Evolutionary conservation across 495 filamentous ascomycete species (phyloP).

Genomic region (Melanomma pulvis-pyrius): DNA sequence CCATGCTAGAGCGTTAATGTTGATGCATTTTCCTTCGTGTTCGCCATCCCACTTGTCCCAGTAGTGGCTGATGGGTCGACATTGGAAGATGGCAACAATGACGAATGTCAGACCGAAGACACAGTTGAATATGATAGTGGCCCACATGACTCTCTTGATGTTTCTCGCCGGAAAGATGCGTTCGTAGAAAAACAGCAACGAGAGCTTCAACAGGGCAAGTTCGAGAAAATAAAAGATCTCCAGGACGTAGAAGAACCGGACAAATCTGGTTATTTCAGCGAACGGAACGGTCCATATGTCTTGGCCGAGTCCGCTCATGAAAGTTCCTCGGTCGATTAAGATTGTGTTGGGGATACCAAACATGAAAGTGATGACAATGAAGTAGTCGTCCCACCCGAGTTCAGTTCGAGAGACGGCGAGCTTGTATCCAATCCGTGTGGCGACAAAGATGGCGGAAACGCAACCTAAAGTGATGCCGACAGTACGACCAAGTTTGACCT

Average conservation of each 20-base stretch:
- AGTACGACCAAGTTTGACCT: not conserved
- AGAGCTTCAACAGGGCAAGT: slow-evolving; percentile 48
- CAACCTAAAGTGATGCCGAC: slow-evolving; percentile 14
- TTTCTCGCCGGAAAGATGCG: slow-evolving; percentile 50
- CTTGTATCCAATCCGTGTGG: slow-evolving; percentile 20
- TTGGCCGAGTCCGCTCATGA: slow-evolving; percentile 21
- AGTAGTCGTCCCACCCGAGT: slow-evolving; percentile 28
- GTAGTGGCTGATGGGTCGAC: slow-evolving; percentile 45
- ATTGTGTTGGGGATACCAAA: slow-evolving; percentile 20
- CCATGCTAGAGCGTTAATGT: slow-evolving; percentile 34
- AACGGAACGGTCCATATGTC: slow-evolving; percentile 31
- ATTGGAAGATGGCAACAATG: slow-evolving; percentile 51
- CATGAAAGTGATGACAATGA: slow-evolving; percentile 20
- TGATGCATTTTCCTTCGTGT: slow-evolving; percentile 34
- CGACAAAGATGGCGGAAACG: slow-evolving; percentile 5
- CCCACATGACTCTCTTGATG: slow-evolving; percentile 40
- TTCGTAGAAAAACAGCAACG: slow-evolving; percentile 55
- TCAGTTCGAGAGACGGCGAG: not conserved
- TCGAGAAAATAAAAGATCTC: slow-evolving; percentile 45
- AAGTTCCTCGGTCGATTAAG: slow-evolving; percentile 14
- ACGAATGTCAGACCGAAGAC: slow-evolving; percentile 46
- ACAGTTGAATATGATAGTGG: slow-evolving; percentile 44
- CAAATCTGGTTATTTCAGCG: slow-evolving; percentile 13
- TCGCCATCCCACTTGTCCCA: slow-evolving; percentile 39
- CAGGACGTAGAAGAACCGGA: slow-evolving; percentile 28